Evolutionary conservation across 2,329 filamentous ascomycete genomes (phyloP).

Genomic region (Aureobasidium sp.): DNA sequence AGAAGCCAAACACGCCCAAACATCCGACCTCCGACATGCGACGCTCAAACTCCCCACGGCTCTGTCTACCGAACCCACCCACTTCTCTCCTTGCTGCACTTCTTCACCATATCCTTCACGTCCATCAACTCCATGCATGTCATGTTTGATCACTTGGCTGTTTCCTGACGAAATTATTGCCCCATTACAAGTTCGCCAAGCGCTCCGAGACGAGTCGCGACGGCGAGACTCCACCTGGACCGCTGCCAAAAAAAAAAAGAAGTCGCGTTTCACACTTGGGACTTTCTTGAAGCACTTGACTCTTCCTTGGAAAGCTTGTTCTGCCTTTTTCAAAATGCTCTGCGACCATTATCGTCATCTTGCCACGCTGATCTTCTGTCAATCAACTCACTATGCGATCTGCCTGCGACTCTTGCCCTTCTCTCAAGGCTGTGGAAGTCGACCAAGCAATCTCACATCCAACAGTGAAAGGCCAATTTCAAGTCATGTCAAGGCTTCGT

Average conservation of each 20-base stretch:
- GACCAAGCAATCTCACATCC: too few species aligned
- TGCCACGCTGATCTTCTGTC: neutral
- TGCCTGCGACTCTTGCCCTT: neutral
- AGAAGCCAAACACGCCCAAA: neutral
- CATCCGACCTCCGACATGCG: conserved; percentile 8
- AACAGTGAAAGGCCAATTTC: neutral
- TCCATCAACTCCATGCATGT: too few species aligned
- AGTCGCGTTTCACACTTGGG: conserved; percentile 1
- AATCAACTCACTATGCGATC: neutral
- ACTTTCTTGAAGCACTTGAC: conserved; percentile 4
- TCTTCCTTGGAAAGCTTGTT: neutral
- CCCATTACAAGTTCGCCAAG: neutral
- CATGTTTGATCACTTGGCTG: neutral
- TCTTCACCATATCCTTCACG: neutral
- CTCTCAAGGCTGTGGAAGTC: too few species aligned
- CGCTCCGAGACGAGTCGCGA: neutral
- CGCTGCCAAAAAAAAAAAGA: neutral
- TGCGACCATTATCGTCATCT: neutral
- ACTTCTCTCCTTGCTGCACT: neutral
- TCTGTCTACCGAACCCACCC: neutral
- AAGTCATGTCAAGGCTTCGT: neutral
- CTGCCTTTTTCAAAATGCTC: neutral
- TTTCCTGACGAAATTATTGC: too few species aligned
- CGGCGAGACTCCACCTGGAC: neutral
- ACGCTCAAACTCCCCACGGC: neutral